phyloP scores from a whole-genome alignment of 768 basidiomycete species.

The Panaeolus papilionaceus region DNA sequence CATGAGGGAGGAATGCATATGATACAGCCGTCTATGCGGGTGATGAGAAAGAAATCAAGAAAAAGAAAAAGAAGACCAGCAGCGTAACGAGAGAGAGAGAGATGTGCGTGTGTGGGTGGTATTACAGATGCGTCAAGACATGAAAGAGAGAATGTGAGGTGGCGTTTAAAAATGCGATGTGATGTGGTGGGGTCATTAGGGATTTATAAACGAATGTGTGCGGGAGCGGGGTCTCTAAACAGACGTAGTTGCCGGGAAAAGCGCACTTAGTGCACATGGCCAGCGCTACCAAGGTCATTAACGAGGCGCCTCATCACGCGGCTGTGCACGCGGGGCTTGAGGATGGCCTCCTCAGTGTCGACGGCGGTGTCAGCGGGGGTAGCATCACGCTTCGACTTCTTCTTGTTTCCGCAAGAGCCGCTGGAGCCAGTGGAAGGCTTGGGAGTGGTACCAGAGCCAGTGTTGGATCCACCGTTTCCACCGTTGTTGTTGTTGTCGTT shows the following conservation, averaged over 20 bases:
- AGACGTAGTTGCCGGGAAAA: too few species aligned
- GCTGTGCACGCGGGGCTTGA: neutral
- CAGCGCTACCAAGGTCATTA: neutral
- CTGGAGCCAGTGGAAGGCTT: neutral
- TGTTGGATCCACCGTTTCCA: neutral
- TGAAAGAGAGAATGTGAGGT: neutral
- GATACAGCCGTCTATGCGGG: neutral
- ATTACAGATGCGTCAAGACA: constrained; percentile 5
- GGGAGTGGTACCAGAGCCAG: neutral
- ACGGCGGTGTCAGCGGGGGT: constrained; percentile 1
- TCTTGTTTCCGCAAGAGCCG: neutral
- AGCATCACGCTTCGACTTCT: neutral
- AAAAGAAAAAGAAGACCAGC: neutral
- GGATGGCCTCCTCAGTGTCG: neutral
- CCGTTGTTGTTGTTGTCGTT: too few species aligned
- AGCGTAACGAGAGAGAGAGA: neutral
- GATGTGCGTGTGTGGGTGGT: neutral
- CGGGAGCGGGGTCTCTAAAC: too few species aligned
- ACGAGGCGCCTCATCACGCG: neutral
- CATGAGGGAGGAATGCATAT: neutral
- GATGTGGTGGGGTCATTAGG: too few species aligned
- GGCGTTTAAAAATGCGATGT: too few species aligned
- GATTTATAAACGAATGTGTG: neutral
- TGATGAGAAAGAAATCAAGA: neutral
- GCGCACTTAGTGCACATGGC: neutral